Percentiles rank a stretch among this genome's conserved stretches.
These are phyloP conservation scores for Tulasnella sp. DNA, from an alignment of 768 basidiomycete species.

Conservation along the genomic window DNA sequence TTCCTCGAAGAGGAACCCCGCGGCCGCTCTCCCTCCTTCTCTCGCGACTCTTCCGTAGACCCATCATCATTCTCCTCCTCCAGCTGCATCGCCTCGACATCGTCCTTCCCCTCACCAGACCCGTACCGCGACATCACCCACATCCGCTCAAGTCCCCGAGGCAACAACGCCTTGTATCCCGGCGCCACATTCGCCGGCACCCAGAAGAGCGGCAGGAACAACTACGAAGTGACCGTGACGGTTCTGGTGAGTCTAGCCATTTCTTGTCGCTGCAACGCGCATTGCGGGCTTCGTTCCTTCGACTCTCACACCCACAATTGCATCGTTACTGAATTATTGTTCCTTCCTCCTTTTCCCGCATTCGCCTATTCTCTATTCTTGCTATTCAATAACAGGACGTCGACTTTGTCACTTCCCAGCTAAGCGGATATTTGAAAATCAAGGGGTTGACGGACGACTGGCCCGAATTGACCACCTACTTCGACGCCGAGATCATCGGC, in stretches of 20 bases:
- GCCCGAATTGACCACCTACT: conserved; percentile 94
- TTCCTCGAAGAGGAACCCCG: background rate
- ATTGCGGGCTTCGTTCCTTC: background rate
- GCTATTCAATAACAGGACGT: conserved; percentile 60
- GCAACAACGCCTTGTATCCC: conserved; percentile 77
- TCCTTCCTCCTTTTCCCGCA: background rate
- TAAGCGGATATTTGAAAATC: conserved; percentile 91
- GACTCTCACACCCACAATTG: conserved; percentile 2
- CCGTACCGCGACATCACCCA: conserved; percentile 74
- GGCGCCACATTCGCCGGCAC: conserved; percentile 87
- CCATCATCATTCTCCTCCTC: conserved; percentile 18
- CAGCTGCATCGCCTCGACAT: conserved; percentile 11
- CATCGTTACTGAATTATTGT: background rate
- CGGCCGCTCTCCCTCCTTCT: conserved; percentile 1
- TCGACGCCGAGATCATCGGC: conserved; percentile 95
- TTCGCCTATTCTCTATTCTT: background rate
- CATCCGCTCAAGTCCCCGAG: conserved; percentile 65
- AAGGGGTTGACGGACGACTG: conserved; percentile 89
- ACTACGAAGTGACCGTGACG: conserved; percentile 90
- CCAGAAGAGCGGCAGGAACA: conserved; percentile 89
- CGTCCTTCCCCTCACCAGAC: conserved; percentile 38
- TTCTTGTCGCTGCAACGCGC: background rate
- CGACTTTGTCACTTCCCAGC: conserved; percentile 76
- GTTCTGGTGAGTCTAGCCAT: conserved; percentile 65
- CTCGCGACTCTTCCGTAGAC: background rate